These are phyloP conservation scores for Xylariaceae sp. DNA, from an alignment of 2,329 filamentous ascomycete genomes.

Conservation along the genomic window DNA sequence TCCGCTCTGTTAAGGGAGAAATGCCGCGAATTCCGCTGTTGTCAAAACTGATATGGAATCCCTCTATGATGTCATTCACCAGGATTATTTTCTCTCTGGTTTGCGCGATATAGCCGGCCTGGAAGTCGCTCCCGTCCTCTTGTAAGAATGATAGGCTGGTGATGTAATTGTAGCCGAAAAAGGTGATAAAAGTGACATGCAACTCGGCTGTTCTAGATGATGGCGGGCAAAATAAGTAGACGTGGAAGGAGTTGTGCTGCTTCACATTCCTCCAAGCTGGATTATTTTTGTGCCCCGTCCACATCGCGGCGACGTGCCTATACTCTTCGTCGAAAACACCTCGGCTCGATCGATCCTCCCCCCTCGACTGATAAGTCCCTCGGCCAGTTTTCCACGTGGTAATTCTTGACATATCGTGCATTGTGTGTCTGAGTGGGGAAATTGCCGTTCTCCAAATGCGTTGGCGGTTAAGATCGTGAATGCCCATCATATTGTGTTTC, in stretches of 20 bases:
- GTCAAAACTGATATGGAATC: constrained; percentile 20
- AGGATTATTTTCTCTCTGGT: constrained; percentile 15
- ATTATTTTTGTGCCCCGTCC: too few species aligned
- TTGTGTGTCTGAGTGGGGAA: constrained; percentile 16
- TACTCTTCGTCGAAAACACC: too few species aligned
- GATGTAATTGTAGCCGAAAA: constrained; percentile 21
- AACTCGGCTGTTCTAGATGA: constrained; percentile 11
- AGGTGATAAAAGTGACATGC: constrained; percentile 20
- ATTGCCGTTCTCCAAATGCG: constrained; percentile 25
- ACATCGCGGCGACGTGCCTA: too few species aligned
- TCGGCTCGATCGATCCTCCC: too few species aligned
- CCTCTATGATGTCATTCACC: constrained; percentile 16
- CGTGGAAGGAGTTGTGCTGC: too few species aligned
- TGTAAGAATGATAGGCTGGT: constrained; percentile 22
- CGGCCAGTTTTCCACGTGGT: constrained; percentile 17
- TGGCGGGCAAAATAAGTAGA: constrained; percentile 21
- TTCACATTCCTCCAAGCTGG: too few species aligned
- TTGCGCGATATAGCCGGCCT: constrained; percentile 20
- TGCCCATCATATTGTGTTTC: constrained; percentile 14
- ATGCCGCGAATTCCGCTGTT: constrained; percentile 22
- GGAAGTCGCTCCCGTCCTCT: constrained; percentile 13
- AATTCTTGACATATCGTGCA: constrained; percentile 13
- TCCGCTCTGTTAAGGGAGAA: constrained; percentile 14
- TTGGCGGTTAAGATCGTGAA: constrained; percentile 23
- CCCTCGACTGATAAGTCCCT: constrained; percentile 8